Evolutionary conservation across 176 grass and related monocot genomes (phyloP).

Genomic region (Echinochloa phyllopogon): DNA sequence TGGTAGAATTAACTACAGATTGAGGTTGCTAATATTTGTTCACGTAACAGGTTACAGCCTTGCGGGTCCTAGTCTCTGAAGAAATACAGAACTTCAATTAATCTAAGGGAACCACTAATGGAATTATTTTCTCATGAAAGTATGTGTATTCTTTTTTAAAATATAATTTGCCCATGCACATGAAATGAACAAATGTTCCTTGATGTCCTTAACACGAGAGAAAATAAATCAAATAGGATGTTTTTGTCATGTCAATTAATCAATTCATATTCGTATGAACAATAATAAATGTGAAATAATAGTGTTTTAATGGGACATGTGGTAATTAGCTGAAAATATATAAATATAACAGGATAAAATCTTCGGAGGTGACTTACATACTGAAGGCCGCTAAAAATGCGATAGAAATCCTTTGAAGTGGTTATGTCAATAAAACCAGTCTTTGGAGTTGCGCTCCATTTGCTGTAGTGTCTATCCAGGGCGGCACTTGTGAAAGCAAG

Average conservation of each 20-base stretch:
- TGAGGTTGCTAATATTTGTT: background rate
- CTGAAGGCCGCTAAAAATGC: conserved; percentile 97
- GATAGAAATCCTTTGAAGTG: conserved; percentile 95
- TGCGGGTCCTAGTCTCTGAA: background rate
- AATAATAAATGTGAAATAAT: background rate
- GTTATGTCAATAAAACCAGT: conserved; percentile 98
- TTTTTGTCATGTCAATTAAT: background rate
- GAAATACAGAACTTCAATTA: background rate
- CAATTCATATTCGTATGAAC: conserved; percentile 11
- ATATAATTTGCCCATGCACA: background rate
- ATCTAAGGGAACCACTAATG: background rate
- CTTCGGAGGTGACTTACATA: conserved; percentile 71
- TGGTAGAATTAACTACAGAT: background rate
- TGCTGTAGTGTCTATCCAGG: conserved; percentile 95
- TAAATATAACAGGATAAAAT: conserved; percentile 6
- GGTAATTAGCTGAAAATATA: conserved; percentile 19
- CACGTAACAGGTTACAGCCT: background rate
- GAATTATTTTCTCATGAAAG: background rate
- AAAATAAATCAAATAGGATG: conserved; percentile 13
- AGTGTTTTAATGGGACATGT: background rate
- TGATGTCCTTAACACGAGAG: background rate
- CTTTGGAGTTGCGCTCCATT: conserved; percentile 98
- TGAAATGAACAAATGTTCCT: background rate
- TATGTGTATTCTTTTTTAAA: background rate
- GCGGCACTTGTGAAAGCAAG: conserved; percentile 98